Percentiles rank a stretch among this genome's conserved stretches.
Conservation (phyloP, 495 filamentous ascomycete species). For the Podospora appendiculata region DNA sequence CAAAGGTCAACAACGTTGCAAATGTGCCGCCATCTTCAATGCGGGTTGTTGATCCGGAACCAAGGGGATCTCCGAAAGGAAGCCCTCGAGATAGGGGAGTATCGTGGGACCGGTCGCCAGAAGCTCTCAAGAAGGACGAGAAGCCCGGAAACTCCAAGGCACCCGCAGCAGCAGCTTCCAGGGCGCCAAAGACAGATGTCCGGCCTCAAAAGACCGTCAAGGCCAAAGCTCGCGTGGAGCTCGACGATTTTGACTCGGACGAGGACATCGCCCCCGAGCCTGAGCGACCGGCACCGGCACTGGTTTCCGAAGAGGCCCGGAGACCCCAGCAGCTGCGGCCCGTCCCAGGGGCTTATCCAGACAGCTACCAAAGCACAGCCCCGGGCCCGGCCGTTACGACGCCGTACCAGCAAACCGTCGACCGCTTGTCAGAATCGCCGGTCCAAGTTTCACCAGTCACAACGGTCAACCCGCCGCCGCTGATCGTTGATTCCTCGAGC, state of each 20-base stretch:
- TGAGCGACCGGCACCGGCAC: constrained; percentile 9
- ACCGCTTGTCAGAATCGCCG: constrained; percentile 68
- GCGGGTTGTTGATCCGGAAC: constrained; percentile 53
- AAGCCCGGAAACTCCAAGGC: constrained; percentile 7
- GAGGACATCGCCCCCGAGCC: constrained; percentile 25
- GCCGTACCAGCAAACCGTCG: constrained; percentile 23
- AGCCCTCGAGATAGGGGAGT: constrained; percentile 25
- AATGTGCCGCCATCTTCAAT: constrained; percentile 45
- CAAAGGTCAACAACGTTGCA: constrained; percentile 32
- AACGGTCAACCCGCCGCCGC: constrained; percentile 42
- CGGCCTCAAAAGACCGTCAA: constrained; percentile 45
- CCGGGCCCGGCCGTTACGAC: constrained; percentile 6
- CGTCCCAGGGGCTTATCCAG: constrained; percentile 25
- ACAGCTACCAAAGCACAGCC: constrained; percentile 21
- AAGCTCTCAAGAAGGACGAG: constrained; percentile 7
- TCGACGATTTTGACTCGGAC: constrained; percentile 46
- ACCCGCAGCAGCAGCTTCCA: constrained; percentile 17
- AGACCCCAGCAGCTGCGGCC: constrained; percentile 2
- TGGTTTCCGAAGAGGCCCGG: constrained; percentile 3
- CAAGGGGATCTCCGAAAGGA: constrained; percentile 30
- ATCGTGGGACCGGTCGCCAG: constrained; percentile 10
- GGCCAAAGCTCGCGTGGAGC: constrained; percentile 38
- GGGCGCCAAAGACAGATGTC: constrained; percentile 24
- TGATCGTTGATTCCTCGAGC: constrained; percentile 59
- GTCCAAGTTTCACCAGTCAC: constrained; percentile 58